A percentile compares a stretch with the other conserved stretches of the same genome.
phyloP scores from a whole-genome alignment of 2,329 filamentous ascomycete species.

The Xylariales sp. region DNA sequence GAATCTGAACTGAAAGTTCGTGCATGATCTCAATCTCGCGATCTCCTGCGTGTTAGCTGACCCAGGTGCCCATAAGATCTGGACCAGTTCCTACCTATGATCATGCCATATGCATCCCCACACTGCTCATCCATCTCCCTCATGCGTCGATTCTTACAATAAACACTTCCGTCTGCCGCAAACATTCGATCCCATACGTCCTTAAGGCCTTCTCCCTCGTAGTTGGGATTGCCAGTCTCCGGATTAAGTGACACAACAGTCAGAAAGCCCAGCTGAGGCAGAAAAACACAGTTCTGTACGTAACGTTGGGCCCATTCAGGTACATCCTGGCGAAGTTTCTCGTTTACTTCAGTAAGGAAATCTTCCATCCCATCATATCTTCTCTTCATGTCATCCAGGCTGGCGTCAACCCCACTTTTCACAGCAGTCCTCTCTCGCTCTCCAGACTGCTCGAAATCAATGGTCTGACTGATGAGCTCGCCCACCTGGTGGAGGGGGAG shows the following conservation, averaged over 20 bases:
- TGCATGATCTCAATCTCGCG: slow-evolving; percentile 87
- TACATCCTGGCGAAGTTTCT: slow-evolving; percentile 57
- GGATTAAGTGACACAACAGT: slow-evolving; percentile 65
- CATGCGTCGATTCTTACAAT: slow-evolving; percentile 86
- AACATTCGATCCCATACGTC: slow-evolving; percentile 78
- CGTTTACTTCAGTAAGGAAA: slow-evolving; percentile 64
- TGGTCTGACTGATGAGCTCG: slow-evolving; percentile 63
- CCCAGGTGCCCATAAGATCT: no score
- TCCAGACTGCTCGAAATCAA: slow-evolving; percentile 77
- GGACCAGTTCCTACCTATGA: slow-evolving; percentile 65
- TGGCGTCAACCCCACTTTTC: slow-evolving; percentile 62
- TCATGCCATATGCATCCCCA: slow-evolving; percentile 80
- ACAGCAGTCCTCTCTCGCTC: slow-evolving; percentile 70
- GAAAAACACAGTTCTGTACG: slow-evolving; percentile 75
- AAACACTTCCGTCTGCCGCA: slow-evolving; percentile 62
- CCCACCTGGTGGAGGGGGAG: slow-evolving; percentile 61
- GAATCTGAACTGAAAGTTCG: slow-evolving; percentile 63
- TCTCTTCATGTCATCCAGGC: slow-evolving; percentile 73
- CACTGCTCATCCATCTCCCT: slow-evolving; percentile 72
- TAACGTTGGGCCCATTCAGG: slow-evolving; percentile 52
- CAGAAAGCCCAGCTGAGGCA: slow-evolving; percentile 88
- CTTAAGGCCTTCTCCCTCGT: slow-evolving; percentile 53
- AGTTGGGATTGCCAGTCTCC: slow-evolving; percentile 53
- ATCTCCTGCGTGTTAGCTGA: slow-evolving; percentile 47
- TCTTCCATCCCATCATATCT: slow-evolving; percentile 73